Evolutionary conservation across 768 basidiomycete species (phyloP).

Genomic region (Rhizopogon rudus): DNA sequence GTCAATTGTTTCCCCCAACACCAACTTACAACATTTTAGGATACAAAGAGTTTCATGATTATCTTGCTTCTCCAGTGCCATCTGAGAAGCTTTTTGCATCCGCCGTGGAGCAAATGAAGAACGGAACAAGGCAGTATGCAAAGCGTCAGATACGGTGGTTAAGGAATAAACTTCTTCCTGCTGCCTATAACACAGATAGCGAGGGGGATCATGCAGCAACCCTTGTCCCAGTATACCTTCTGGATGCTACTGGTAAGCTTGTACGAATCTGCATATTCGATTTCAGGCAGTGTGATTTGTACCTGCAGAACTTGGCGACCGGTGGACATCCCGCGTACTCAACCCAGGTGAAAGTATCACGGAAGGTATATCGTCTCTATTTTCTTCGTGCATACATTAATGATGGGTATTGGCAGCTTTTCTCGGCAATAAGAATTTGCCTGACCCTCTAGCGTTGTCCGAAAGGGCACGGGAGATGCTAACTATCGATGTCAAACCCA

Average conservation of each 20-base stretch:
- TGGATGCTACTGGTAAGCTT: slow-evolving; percentile 62
- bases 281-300: not conserved
- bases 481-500: slow-evolving; percentile 35
- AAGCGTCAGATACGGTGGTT: slow-evolving; percentile 92
- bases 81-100: slow-evolving; percentile 39
- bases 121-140: slow-evolving; percentile 86
- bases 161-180: slow-evolving; percentile 81
- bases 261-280: not conserved
- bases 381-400: not conserved
- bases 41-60: slow-evolving; percentile 83
- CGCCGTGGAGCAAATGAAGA: slow-evolving; percentile 78
- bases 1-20: not conserved
- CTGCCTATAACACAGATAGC: slow-evolving; percentile 40
- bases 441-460: slow-evolving; percentile 55
- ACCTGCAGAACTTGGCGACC: slow-evolving; percentile 41
- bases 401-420: slow-evolving; percentile 43
- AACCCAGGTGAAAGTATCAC: slow-evolving; percentile 44
- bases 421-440: slow-evolving; percentile 41
- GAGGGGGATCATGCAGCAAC: slow-evolving; percentile 15
- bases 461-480: slow-evolving; percentile 50
- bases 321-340: slow-evolving; percentile 56
- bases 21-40: slow-evolving; percentile 43
- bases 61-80: slow-evolving; percentile 43
- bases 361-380: slow-evolving; percentile 33
- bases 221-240: slow-evolving; percentile 45